Base-by-base conservation (phyloP, 2,329 filamentous ascomycete species). In the Alternaria atra region DNA sequence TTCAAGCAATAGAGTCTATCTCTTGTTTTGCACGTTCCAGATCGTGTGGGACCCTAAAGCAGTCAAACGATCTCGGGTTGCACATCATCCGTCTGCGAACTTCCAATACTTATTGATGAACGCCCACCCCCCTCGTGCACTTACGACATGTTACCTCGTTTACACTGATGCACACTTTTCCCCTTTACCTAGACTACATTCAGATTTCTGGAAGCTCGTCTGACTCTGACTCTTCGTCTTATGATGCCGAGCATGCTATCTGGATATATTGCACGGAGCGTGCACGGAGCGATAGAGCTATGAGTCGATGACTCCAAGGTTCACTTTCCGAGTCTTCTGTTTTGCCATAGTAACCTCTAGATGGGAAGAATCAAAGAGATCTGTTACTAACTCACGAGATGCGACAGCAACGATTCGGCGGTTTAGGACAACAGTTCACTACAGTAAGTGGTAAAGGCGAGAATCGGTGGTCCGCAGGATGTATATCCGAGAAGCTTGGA, bases 21-120 rank as follows among this genome's bases (percentile, higher is more conserved):
- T 51, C 37, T 34, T 55, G 57, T 55, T 56, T 44, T 51, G 30
- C 6, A 34, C 25, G 52, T 60, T 55, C 35, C 52, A 35, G 32
- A 51, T 51, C 13, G 25, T 25, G 32, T 55, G 44, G 30, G 35
- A 32, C 17, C 37, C 10, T 47, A 9, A 34, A 13, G 34, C 17
- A 23, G 25, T 23, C 42, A 54, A 47, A 40, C 32, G 9, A 15
- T 27, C 6, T 58, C 40, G 48, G 44, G 23, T 51, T 37, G 35
- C n/a, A 32, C 23, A n/a, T 32, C 12, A 50, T 55, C 44, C 43
- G 37, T 34, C 29, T 32, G n/a, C 25, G 30, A 42, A 4, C 5
- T 15, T 42, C 17, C 12, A 25, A 13, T 27, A 40, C 34, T 23
- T 50, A 50, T 20, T 50, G 23, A 55, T 6, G 25, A 17, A 37